These are phyloP conservation scores for Suillus americanus DNA, from an alignment of 768 basidiomycete species.

Conservation along the genomic window DNA sequence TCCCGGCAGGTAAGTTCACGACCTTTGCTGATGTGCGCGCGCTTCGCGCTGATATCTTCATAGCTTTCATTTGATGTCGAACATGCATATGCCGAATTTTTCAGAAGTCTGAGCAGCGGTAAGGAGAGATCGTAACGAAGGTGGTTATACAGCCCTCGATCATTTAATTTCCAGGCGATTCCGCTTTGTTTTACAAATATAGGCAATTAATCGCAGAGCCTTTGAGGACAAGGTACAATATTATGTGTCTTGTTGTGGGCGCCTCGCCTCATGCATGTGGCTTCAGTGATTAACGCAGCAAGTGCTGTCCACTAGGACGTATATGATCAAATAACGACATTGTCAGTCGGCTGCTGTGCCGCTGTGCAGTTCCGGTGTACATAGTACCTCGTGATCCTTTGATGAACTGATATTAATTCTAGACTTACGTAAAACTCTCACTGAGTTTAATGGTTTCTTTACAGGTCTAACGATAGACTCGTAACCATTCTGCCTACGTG, in stretches of 20 bases:
- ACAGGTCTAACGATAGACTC: background rate
- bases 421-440: background rate
- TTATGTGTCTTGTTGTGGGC: background rate
- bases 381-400: background rate
- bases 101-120: conserved; percentile 62
- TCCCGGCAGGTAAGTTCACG: conserved; percentile 70
- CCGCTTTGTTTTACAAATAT: background rate
- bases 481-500: no score
- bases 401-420: background rate
- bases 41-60: background rate
- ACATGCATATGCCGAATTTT: conserved; percentile 93
- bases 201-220: background rate
- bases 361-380: background rate
- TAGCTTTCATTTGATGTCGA: conserved; percentile 97
- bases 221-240: background rate
- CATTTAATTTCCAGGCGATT: background rate
- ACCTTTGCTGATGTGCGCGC: background rate
- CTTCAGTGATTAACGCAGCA: background rate
- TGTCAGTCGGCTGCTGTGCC: background rate
- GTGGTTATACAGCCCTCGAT: background rate
- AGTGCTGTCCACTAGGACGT: background rate
- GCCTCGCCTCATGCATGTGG: background rate
- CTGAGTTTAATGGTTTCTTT: background rate
- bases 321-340: background rate
- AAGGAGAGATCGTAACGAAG: conserved; percentile 25